Conservation (phyloP, 192 early-diverging fungal species). For the Glomus cerebriforme region DNA sequence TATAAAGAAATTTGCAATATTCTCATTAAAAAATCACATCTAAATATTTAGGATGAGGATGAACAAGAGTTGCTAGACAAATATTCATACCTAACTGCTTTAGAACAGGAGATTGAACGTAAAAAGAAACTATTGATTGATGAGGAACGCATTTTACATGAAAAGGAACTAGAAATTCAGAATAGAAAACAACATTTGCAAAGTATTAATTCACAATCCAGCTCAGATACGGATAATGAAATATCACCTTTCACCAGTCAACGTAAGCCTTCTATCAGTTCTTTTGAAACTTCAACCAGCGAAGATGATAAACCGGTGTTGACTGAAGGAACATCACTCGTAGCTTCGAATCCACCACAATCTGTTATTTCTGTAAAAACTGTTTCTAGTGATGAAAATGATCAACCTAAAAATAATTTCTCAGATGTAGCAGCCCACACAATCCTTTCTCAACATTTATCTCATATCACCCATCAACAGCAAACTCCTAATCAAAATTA, state of each 20-base stretch:
- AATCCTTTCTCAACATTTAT: slow-evolving; percentile 11
- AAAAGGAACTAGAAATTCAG: slow-evolving; percentile 11
- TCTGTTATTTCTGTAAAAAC: not conserved
- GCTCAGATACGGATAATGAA: not conserved
- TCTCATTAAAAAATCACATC: not conserved
- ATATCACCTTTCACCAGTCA: not conserved
- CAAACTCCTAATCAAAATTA: not conserved
- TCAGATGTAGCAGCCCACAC: not conserved
- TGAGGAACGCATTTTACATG: slow-evolving; percentile 11
- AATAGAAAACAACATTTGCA: not conserved
- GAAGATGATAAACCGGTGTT: not conserved
- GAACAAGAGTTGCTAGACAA: slow-evolving; percentile 18
- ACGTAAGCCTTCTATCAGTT: not conserved
- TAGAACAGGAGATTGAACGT: slow-evolving; percentile 32
- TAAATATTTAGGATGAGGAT: not conserved
- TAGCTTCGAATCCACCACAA: not conserved
- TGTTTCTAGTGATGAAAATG: not conserved
- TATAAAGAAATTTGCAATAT: not conserved
- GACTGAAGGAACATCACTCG: not conserved
- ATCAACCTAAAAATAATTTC: not conserved
- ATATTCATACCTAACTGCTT: slow-evolving; percentile 21
- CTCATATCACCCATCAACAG: not conserved
- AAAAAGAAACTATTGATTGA: slow-evolving; percentile 14
- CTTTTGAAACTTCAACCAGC: not conserved
- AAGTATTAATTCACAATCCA: not conserved